Percentiles rank a stretch among this genome's conserved stretches.
phyloP scores from a whole-genome alignment of 2,329 filamentous ascomycete genomes.

The Epichloe coenophiala region DNA sequence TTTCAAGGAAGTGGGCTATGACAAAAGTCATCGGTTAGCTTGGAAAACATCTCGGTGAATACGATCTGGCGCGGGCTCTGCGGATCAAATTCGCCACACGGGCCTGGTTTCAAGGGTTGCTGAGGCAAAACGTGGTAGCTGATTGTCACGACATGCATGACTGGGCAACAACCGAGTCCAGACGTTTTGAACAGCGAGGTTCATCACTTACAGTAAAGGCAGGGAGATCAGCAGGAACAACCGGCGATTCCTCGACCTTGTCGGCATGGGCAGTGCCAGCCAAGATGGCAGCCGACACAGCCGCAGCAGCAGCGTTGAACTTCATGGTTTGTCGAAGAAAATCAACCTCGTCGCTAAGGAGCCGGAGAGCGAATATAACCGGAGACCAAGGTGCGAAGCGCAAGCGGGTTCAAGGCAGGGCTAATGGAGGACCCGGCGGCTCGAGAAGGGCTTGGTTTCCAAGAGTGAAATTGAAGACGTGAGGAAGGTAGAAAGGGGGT shows the following conservation, averaged over 20 bases:
- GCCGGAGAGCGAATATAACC: conserved; percentile 31
- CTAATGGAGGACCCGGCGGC: conserved; percentile 12
- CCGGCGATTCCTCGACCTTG: conserved; percentile 48
- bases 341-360: background rate
- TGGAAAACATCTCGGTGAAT: background rate
- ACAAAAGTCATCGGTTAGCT: conserved; percentile 11
- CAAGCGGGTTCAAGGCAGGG: conserved; percentile 9
- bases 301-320: conserved; percentile 66
- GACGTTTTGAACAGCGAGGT: background rate
- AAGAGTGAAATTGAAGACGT: conserved; percentile 16
- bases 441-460: conserved; percentile 13
- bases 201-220: conserved; percentile 67
- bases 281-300: conserved; percentile 59
- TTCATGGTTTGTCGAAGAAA: conserved; percentile 48
- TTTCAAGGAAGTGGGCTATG: conserved; percentile 73
- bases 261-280: conserved; percentile 58
- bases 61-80: background rate
- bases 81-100: background rate
- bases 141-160: background rate
- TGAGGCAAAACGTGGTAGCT: background rate
- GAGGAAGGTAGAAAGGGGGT: conserved; percentile 6
- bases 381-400: conserved; percentile 10
- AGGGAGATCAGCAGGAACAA: conserved; percentile 53
- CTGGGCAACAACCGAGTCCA: background rate
- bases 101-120: background rate